phyloP scores from a whole-genome alignment of 768 basidiomycete species.

The Suillus lakei region DNA sequence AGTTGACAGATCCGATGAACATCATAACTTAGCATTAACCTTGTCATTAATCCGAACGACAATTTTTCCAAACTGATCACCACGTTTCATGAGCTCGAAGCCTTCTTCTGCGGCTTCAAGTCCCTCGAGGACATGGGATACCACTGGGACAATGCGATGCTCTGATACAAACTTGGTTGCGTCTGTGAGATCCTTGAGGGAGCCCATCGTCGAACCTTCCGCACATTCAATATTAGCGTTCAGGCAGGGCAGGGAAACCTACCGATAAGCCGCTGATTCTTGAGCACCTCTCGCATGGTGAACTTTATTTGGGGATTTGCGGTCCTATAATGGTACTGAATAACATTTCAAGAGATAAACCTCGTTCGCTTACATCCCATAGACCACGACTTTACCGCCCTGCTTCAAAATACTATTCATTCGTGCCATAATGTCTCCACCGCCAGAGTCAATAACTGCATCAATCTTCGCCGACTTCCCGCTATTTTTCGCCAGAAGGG shows the following conservation, averaged over 20 bases:
- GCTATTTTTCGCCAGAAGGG: slow-evolving; percentile 43
- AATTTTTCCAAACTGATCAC: slow-evolving; percentile 80
- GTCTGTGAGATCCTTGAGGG: slow-evolving; percentile 69
- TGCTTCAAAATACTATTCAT: slow-evolving; percentile 54
- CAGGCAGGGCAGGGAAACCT: slow-evolving; percentile 17
- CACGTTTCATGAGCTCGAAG: slow-evolving; percentile 66
- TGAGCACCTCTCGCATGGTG: slow-evolving; percentile 80
- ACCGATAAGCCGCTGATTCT: slow-evolving; percentile 78
- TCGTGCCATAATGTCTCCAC: slow-evolving; percentile 64
- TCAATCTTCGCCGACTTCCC: slow-evolving; percentile 46
- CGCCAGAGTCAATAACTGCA: slow-evolving; percentile 71
- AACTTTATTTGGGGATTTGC: slow-evolving; percentile 61
- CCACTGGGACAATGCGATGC: slow-evolving; percentile 70
- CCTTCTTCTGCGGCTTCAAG: slow-evolving; percentile 68
- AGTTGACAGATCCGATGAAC: background rate
- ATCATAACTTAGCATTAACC: slow-evolving; percentile 12
- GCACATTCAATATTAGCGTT: slow-evolving; percentile 1
- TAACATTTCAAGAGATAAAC: background rate
- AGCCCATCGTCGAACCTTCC: slow-evolving; percentile 78
- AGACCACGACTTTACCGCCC: slow-evolving; percentile 65
- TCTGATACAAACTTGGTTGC: slow-evolving; percentile 72
- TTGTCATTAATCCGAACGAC: slow-evolving; percentile 52
- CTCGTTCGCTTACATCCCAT: slow-evolving; percentile 58
- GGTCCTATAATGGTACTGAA: slow-evolving; percentile 51
- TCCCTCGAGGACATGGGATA: slow-evolving; percentile 73